Conservation (phyloP, 2,329 filamentous ascomycete genomes). For the Scolecobasidium constrictum region DNA sequence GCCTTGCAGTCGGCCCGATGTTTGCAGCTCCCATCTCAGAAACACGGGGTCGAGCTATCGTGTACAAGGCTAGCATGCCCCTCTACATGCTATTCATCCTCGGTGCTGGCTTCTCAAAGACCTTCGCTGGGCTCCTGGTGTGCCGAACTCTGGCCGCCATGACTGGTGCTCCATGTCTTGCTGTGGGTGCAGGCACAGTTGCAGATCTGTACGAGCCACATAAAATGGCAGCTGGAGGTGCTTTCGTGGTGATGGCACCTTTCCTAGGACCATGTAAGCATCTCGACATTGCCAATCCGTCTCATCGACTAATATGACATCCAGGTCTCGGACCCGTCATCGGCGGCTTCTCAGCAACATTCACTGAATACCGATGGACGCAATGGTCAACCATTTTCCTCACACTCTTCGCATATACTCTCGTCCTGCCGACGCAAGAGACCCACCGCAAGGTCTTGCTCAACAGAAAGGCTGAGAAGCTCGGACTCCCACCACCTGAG, state of each 20-base stretch:
- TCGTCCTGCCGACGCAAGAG: too few relatives aligned
- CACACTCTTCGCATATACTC: too few relatives aligned
- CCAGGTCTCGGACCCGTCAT: conserved; percentile 27
- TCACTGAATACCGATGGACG: conserved; percentile 31
- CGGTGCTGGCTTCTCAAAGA: conserved; percentile 31
- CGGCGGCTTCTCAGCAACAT: conserved; percentile 31
- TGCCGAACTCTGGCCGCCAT: conserved; percentile 45
- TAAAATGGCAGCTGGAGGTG: conserved; percentile 18
- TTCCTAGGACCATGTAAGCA: conserved; percentile 1
- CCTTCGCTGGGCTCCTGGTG: conserved; percentile 31
- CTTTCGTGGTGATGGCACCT: neutral
- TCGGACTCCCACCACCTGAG: too few relatives aligned
- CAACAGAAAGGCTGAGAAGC: too few relatives aligned
- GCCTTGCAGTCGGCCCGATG: conserved; percentile 28
- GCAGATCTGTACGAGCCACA: conserved; percentile 26
- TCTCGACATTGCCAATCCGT: conserved; percentile 11
- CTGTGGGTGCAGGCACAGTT: conserved; percentile 30
- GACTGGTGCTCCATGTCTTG: conserved; percentile 22
- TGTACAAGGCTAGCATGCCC: conserved; percentile 54
- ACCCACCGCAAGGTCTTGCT: too few relatives aligned
- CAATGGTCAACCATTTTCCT: conserved; percentile 35
- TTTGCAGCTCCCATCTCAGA: conserved; percentile 66
- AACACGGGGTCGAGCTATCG: conserved; percentile 27
- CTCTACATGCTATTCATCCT: conserved; percentile 45
- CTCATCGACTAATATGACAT: too few relatives aligned